Evolutionary conservation across 202 grass and related monocot species (phyloP).

Genomic region (Schoenoplectus tabernaemontani): DNA sequence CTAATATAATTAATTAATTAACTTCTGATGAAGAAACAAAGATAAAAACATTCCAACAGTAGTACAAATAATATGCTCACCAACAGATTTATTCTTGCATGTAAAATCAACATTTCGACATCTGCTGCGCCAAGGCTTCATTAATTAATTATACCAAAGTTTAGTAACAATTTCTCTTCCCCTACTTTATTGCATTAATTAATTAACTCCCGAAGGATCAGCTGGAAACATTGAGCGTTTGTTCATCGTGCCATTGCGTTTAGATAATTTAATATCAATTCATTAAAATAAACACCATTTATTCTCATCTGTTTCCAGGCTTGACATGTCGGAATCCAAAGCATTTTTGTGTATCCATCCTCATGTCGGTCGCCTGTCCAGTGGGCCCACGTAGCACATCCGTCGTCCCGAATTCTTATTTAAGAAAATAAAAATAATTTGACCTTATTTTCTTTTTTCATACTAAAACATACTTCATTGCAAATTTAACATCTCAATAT

Average conservation of each 20-base stretch:
- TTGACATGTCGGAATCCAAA: conserved; percentile 24
- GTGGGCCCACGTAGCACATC: no score
- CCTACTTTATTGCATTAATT: neutral
- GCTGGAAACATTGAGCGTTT: neutral
- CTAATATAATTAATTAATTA: neutral
- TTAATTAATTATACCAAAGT: no score
- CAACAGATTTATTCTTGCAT: conserved; percentile 3
- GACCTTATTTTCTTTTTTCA: no score
- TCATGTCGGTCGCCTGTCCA: no score
- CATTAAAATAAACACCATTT: neutral
- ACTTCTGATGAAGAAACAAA: neutral
- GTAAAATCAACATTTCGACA: neutral
- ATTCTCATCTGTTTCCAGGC: conserved; percentile 16
- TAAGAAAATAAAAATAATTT: no score
- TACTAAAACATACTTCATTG: no score
- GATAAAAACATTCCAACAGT: neutral
- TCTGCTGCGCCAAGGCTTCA: no score
- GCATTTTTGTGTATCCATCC: conserved; percentile 8
- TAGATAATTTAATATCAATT: neutral
- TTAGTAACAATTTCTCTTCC: no score
- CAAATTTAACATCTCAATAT: no score
- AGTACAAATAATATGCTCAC: neutral
- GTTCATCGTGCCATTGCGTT: neutral
- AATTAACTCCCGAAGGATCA: neutral
- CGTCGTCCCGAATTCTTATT: no score